Evolutionary conservation across 306 rosid species (phyloP).

Genomic region (Prunus campanulata): DNA sequence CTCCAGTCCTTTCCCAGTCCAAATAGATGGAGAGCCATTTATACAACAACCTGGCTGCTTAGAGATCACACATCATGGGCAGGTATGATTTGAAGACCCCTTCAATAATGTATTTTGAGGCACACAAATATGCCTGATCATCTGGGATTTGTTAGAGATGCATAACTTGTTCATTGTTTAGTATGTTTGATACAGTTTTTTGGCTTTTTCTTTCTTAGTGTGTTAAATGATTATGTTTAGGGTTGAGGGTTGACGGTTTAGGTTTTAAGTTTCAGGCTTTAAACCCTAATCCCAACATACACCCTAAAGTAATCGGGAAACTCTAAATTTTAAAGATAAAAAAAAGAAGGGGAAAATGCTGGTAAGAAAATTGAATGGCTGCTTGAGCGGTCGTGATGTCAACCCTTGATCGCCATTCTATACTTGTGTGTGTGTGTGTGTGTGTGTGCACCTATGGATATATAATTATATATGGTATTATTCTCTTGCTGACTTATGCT

Average conservation of each 20-base stretch:
- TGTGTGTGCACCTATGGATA: too few relatives aligned
- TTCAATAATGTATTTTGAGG: background rate
- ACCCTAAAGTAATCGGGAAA: background rate
- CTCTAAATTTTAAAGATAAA: too few relatives aligned
- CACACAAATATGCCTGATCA: background rate
- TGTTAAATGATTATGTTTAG: too few relatives aligned
- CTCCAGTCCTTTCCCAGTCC: constrained; percentile 79
- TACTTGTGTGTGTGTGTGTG: too few relatives aligned
- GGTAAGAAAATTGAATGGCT: background rate
- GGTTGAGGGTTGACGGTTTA: too few relatives aligned
- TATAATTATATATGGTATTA: too few relatives aligned
- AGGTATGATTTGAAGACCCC: constrained; percentile 25
- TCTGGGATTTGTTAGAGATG: background rate
- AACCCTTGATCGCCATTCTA: too few relatives aligned
- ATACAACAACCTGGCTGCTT: constrained; percentile 55
- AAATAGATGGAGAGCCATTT: constrained; percentile 80
- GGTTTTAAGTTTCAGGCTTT: background rate
- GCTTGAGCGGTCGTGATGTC: too few relatives aligned
- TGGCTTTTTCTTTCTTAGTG: too few relatives aligned
- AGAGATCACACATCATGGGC: constrained; percentile 67
- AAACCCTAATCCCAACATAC: background rate
- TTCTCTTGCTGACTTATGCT: too few relatives aligned
- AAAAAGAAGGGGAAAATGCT: background rate
- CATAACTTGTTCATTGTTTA: background rate
- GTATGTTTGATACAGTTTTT: background rate